These are phyloP conservation scores for Aphanomyces astaci DNA, from an alignment of 352 stramenopile species.

Conservation along the genomic window DNA sequence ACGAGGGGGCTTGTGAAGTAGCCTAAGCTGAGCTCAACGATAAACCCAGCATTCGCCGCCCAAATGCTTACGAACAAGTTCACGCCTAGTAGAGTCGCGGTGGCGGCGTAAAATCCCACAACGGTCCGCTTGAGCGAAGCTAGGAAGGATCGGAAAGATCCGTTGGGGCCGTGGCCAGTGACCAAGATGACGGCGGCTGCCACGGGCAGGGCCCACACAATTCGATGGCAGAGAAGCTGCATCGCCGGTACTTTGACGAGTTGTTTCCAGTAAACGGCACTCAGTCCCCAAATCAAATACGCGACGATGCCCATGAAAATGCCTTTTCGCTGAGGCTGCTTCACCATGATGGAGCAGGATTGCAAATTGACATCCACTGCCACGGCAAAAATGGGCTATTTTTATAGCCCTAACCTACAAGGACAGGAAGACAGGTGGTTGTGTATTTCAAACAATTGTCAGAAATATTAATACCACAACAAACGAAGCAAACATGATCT, in stretches of 20 bases:
- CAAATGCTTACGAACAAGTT: conserved; percentile 17
- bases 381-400: too few relatives aligned
- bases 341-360: too few relatives aligned
- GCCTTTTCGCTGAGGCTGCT: conserved; percentile 26
- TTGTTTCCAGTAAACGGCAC: conserved; percentile 16
- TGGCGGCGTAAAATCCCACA: conserved; percentile 4
- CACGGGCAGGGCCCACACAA: conserved; percentile 18
- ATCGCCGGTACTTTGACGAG: background rate
- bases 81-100: conserved; percentile 4
- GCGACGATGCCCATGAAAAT: conserved; percentile 2
- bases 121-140: background rate
- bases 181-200: background rate
- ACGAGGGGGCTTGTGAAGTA: conserved; percentile 21
- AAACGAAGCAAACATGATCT: too few relatives aligned
- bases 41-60: conserved; percentile 18
- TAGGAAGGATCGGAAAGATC: background rate
- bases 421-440: too few relatives aligned
- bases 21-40: conserved; percentile 18
- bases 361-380: too few relatives aligned
- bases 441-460: too few relatives aligned
- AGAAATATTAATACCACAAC: too few relatives aligned
- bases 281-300: conserved; percentile 14
- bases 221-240: conserved; percentile 13
- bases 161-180: background rate
- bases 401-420: too few relatives aligned